Evolutionary conservation across 2,329 filamentous ascomycete genomes (phyloP).

Genomic region (Stagonosporopsis rhizophila): DNA sequence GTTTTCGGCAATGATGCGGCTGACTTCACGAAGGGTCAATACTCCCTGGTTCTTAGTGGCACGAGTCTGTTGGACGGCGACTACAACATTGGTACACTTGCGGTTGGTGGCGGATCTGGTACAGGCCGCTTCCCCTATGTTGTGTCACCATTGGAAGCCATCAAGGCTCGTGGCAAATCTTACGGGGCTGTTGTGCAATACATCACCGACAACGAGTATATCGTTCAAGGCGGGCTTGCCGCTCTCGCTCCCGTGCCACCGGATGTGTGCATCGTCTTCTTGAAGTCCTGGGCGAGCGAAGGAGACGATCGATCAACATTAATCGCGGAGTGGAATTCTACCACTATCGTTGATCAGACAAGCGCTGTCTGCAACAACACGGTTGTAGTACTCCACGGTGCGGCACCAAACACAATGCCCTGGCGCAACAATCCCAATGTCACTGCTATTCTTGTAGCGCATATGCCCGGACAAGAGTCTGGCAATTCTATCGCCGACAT

Average conservation of each 20-base stretch:
- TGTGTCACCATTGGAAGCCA: slow-evolving; percentile 52
- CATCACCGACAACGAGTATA: slow-evolving; percentile 50
- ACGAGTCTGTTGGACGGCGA: slow-evolving; percentile 14
- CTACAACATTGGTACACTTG: slow-evolving; percentile 54
- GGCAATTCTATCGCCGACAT: slow-evolving; percentile 50
- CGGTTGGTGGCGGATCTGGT: slow-evolving; percentile 52
- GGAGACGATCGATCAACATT: slow-evolving; percentile 51
- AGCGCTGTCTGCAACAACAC: slow-evolving; percentile 58
- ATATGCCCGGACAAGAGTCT: slow-evolving; percentile 51
- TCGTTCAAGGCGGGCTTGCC: slow-evolving; percentile 34
- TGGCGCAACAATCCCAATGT: slow-evolving; percentile 52
- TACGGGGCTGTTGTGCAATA: slow-evolving; percentile 55
- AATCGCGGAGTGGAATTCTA: slow-evolving; percentile 52
- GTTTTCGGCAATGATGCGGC: slow-evolving; percentile 59
- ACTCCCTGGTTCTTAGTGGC: slow-evolving; percentile 15
- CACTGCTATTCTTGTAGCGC: slow-evolving; percentile 50
- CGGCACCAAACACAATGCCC: slow-evolving; percentile 49
- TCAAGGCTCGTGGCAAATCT: slow-evolving; percentile 37
- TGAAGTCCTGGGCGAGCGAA: slow-evolving; percentile 61
- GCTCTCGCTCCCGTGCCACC: slow-evolving; percentile 43
- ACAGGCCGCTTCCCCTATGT: slow-evolving; percentile 50
- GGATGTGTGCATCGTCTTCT: slow-evolving; percentile 62
- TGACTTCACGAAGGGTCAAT: slow-evolving; percentile 57
- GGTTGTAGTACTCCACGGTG: slow-evolving; percentile 56
- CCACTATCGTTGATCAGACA: slow-evolving; percentile 50